Conservation (phyloP, 1,139 yeast species). For the Pichia sp. region DNA sequence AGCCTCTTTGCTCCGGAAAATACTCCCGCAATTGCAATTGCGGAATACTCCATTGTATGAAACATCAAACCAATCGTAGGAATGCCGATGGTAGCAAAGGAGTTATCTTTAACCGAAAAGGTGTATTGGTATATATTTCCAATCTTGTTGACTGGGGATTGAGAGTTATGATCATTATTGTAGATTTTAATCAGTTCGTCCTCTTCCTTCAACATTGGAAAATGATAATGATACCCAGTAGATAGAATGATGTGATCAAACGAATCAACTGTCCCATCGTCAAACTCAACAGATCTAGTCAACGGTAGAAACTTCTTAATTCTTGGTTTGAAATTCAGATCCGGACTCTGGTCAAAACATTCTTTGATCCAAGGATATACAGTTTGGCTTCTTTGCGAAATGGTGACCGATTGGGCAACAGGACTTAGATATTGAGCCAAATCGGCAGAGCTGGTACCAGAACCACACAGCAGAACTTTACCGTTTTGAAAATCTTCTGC, state of each 20-base stretch:
- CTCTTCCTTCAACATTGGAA: conserved; percentile 28
- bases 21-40: conserved; percentile 43
- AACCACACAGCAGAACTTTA: conserved; percentile 41
- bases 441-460: conserved; percentile 43
- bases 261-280: conserved; percentile 29
- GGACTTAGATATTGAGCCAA: conserved; percentile 42
- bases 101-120: conserved; percentile 35
- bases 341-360: conserved; percentile 12
- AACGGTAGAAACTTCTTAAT: conserved; percentile 13
- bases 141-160: conserved; percentile 25
- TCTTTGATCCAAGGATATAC: conserved; percentile 15
- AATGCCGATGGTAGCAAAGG: conserved; percentile 35
- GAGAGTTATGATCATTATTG: conserved; percentile 3
- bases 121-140: conserved; percentile 28
- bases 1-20: conserved; percentile 29
- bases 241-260: conserved; percentile 36
- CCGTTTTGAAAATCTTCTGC: conserved; percentile 22
- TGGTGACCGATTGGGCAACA: conserved; percentile 12
- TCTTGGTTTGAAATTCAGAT: conserved; percentile 16
- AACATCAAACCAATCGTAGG: conserved; percentile 34
- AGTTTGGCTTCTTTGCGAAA: conserved; percentile 13
- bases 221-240: conserved; percentile 38
- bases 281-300: conserved; percentile 23
- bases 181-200: conserved; percentile 12
- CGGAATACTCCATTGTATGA: conserved; percentile 36